Evolutionary conservation across 441 rosid genomes (phyloP).

Genomic region (Jatropha multifida): DNA sequence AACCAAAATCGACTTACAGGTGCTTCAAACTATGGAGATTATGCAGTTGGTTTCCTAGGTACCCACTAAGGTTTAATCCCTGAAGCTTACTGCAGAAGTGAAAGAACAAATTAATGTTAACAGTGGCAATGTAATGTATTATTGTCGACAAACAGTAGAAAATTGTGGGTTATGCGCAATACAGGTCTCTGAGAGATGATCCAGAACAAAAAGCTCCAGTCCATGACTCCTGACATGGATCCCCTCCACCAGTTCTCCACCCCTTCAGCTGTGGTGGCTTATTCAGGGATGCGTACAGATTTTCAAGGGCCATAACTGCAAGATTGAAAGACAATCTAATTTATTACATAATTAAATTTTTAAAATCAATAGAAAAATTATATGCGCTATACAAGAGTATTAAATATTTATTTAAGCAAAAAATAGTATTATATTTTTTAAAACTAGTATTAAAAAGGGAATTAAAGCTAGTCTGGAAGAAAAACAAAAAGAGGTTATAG

Average conservation of each 20-base stretch:
- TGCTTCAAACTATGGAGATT: constrained; percentile 66
- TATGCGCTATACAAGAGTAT: too few relatives aligned
- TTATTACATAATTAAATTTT: not conserved
- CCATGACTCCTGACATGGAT: constrained; percentile 90
- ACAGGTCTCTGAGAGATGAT: constrained; percentile 70
- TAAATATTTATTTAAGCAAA: too few relatives aligned
- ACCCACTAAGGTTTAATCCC: constrained; percentile 67
- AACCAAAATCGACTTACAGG: constrained; percentile 48
- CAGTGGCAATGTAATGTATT: not conserved
- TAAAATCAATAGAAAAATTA: too few relatives aligned
- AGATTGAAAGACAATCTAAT: constrained; percentile 2
- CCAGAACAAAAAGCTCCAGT: constrained; percentile 78
- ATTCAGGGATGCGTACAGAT: constrained; percentile 58
- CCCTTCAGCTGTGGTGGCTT: constrained; percentile 61
- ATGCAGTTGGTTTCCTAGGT: constrained; percentile 68
- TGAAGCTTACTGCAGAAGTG: constrained; percentile 50
- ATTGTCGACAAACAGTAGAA: not conserved
- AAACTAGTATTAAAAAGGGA: too few relatives aligned
- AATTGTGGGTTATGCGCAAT: constrained; percentile 15
- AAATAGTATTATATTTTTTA: too few relatives aligned
- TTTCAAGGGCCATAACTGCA: constrained; percentile 66
- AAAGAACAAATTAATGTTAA: constrained; percentile 10
- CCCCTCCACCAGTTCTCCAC: constrained; percentile 74
- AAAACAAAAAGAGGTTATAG: not conserved
- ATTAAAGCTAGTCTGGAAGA: too few relatives aligned